Evolutionary conservation across 1,284 basidiomycete species (phyloP), one percentile per base, ranked within the genome.

Genomic region (Rhodofomes roseus): DNA sequence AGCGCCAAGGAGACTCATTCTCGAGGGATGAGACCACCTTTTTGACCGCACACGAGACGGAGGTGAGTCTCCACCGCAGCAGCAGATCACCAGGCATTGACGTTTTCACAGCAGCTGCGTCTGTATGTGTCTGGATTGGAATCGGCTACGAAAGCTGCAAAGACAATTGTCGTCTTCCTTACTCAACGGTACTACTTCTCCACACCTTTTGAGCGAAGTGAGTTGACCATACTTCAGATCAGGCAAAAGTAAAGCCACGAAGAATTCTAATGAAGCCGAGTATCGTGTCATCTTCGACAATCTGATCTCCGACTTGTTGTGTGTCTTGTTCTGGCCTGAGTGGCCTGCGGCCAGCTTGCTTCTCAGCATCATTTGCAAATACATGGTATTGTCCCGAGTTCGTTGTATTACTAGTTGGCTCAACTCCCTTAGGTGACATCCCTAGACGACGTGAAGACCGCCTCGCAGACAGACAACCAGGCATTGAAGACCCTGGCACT

Each of bases 341-440:
- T 99, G 96, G 95, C 96, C 97, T 0, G 96, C 92, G 7, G 93
- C 96, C 1, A 83, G 88, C 41, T 73, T 97, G 22, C 80, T 97
- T 48, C 74, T 97, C 37, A 83, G 81, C 53, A 87, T 96, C 43
- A 82, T 89, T 7, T 89, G 87, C 65, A 90, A 87, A 71, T 88
- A 87, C 64, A 90, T 97, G 90, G 93, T 93, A 61, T 6, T 41
- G 2, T 25, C 4, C 29, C 44, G 14, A 27, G 54, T n/a, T 29
- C 20, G n/a, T 46, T 4, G 25, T 43, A 6, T 16, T 14, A 22
- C 14, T 29, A 22, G 16, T 27, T 16, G 39, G 14, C 23, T 55
- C 36, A 50, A 22, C 27, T 1, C 11, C 8, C 25, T 18, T 48
- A 92, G 91, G 86, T 93, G 22, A 77, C 84, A 4, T 87, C 87